Evolutionary conservation across 768 basidiomycete species (phyloP), one percentile per base, ranked within the genome.

Genomic region (Fomitopsis pulvina): DNA sequence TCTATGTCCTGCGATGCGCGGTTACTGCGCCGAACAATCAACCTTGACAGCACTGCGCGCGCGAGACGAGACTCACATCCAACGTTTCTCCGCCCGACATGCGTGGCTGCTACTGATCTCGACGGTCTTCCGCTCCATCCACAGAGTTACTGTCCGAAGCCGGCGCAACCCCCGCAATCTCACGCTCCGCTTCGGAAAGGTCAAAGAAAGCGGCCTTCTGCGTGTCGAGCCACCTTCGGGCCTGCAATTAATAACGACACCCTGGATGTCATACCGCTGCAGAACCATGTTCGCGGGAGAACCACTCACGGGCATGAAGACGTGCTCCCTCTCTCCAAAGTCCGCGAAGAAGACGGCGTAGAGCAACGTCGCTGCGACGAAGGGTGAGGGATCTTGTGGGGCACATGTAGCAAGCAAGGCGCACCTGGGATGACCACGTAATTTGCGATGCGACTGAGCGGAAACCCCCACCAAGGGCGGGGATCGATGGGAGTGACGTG

Each of bases 271-370:
- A 27, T 4, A 27, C 18, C 14, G 14, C 34, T 16, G 5, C 6
- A 37, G 34, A 14, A 37, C 14, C 34, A 37, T 37, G n/a, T n/a
- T n/a, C 12, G 30, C 45, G 45, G 28, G 43, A 26, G 43, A 45
- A 45, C 18, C 41, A 71, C 80, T 61, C 54, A 85, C 83, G 21
- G 81, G 79, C 63, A 74, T 76, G 63, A 84, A 87, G 24, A 85
- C 79, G 61, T 87, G 83, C 21, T 87, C 84, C 41, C 71, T 68
- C n/a, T 83, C 79, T 3, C 84, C 84, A 63, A 78, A 86, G 61
- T 87, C 82, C 45, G 78, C 75, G 49, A 81, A 63, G 60, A 87
- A 81, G 20, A 81, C 68, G 2, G 73, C 73, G 53, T 86, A 87
- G 3, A 79, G 32, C 14, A 71, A 60, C n/a, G 75, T 66, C 21